These are phyloP conservation scores for Monilinia vaccinii-corymbosi DNA, from an alignment of 2,329 filamentous ascomycete species.

Conservation along the genomic window DNA sequence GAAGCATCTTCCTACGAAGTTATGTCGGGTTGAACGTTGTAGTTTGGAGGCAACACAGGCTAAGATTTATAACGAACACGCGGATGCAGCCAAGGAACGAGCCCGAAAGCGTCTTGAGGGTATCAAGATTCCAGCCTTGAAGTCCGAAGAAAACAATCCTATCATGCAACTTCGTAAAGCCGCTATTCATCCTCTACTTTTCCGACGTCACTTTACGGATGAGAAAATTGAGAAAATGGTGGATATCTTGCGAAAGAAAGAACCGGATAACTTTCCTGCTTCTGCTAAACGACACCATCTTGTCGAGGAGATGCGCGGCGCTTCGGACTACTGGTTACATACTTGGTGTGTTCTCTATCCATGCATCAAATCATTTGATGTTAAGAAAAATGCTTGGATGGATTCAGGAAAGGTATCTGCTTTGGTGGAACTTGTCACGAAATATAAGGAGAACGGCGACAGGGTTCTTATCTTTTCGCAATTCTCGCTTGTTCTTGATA, in stretches of 20 bases:
- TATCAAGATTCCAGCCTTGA: constrained; percentile 37
- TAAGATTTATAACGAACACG: constrained; percentile 62
- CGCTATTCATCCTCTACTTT: constrained; percentile 83
- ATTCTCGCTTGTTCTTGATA: constrained; percentile 85
- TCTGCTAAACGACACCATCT: constrained; percentile 41
- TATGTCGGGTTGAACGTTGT: constrained; percentile 69
- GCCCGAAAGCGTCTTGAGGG: constrained; percentile 45
- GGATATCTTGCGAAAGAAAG: constrained; percentile 63
- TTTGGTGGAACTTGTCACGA: constrained; percentile 62
- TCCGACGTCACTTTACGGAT: constrained; percentile 72
- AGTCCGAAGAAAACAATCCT: constrained; percentile 54
- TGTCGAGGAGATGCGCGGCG: constrained; percentile 45
- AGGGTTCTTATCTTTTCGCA: constrained; percentile 87
- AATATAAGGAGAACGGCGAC: constrained; percentile 73
- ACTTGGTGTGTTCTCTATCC: constrained; percentile 54
- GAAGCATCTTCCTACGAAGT: constrained; percentile 73
- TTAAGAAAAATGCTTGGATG: constrained; percentile 44
- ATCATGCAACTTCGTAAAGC: constrained; percentile 91
- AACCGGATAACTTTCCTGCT: constrained; percentile 44
- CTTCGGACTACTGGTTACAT: constrained; percentile 57
- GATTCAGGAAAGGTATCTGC: constrained; percentile 77
- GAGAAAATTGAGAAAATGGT: constrained; percentile 68
- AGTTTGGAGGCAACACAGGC: constrained; percentile 66
- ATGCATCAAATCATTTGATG: constrained; percentile 45
- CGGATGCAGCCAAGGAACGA: constrained; percentile 53